phyloP scores from a whole-genome alignment of 768 basidiomycete species.

The Kwoniella shandongensis region DNA sequence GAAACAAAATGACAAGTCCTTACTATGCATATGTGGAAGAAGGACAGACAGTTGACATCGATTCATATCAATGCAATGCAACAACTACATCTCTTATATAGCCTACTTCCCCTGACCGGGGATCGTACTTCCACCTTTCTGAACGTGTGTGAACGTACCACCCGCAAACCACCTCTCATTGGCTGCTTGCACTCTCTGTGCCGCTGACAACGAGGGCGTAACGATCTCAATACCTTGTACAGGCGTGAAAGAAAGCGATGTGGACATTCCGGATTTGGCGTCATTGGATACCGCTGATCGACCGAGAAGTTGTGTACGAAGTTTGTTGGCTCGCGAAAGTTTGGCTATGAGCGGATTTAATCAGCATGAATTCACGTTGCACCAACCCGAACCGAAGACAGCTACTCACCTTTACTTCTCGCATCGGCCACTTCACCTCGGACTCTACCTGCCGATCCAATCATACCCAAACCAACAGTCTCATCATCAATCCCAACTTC shows the following conservation, averaged over 20 bases:
- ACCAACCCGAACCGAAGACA: not conserved
- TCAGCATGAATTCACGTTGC: not conserved
- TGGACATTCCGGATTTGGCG: conserved; percentile 77
- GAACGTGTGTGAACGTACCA: conserved; percentile 54
- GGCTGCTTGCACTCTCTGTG: conserved; percentile 80
- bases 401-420: conserved; percentile 78
- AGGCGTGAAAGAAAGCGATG: conserved; percentile 89
- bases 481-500: conserved; percentile 96
- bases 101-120: conserved; percentile 25
- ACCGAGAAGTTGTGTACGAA: conserved; percentile 80
- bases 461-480: conserved; percentile 98
- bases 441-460: conserved; percentile 85
- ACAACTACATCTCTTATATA: no score
- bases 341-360: conserved; percentile 64
- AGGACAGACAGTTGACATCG: no score
- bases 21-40: no score
- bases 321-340: conserved; percentile 89
- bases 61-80: no score
- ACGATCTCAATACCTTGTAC: conserved; percentile 98
- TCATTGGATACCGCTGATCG: conserved; percentile 64
- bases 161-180: conserved; percentile 93
- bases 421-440: conserved; percentile 82
- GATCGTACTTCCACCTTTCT: conserved; percentile 46
- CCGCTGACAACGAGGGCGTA: conserved; percentile 70
- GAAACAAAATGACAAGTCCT: no score